Base-by-base conservation (phyloP, 2,329 filamentous ascomycete genomes). In the Colletotrichum spaethianum region DNA sequence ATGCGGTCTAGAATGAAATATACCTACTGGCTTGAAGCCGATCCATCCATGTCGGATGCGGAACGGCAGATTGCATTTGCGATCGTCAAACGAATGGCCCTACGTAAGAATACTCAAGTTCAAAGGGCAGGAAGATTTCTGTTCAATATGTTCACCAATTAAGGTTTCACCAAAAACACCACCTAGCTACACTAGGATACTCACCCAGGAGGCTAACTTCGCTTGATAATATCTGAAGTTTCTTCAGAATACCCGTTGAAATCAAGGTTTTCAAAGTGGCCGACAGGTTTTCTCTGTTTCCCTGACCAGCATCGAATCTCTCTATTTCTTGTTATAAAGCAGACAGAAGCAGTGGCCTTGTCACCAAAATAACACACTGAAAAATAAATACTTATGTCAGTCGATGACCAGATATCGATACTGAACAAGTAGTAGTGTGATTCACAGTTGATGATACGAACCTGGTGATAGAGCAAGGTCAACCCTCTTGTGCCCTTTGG, bases 281-380 rank as follows among this genome's bases (percentile, higher is more conserved):
- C 5, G 67, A n/a, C n/a, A 84, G 80, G 0, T 66, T 78, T 11
- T 80, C 77, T 42, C 80, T 80, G 36, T 82, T 77, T 33, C 82
- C 78, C 2, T 64, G 74, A 0, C 71, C 75, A 0, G 63, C 71
- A 0, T 72, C 74, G 0, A 82, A 67, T 8, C 76, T 78, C 0
- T 82, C 79, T 0, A 83, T 69, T 3, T 81, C 75, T 63, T 83
- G 80, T 59, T 81, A 83, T 0, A 85, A 75, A 0, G 83, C 79
- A 0, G 82, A 83, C 0, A 85, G 76, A 1, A 85, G 67, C 0
- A 84, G 76, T 1, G 83, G 82, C 0, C 82, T 76, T 1, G 82
- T 84, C 0, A 81, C 83, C 0, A 84, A 75, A 2, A 84, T 82
- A 0, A 84, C 82, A 23, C 82, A 84, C 81, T 80, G 31, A 0